Percentiles rank a stretch among this genome's conserved stretches.
phyloP scores from a whole-genome alignment of 2,329 filamentous ascomycete species.

The Daldinia sp. region DNA sequence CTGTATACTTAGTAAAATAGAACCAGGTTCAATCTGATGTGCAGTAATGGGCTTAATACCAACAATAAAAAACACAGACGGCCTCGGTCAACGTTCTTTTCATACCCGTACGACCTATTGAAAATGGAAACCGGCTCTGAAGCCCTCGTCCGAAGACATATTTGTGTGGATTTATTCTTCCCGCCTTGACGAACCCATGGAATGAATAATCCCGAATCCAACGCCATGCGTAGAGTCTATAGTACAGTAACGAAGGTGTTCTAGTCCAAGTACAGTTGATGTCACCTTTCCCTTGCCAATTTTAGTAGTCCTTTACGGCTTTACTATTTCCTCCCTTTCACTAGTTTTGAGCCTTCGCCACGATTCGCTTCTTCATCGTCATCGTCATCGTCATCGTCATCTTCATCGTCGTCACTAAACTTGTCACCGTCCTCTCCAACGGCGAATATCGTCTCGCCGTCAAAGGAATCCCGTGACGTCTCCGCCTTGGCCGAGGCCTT shows the following conservation, averaged over 20 bases:
- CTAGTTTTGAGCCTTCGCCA: conserved; percentile 67
- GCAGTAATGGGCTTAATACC: neutral
- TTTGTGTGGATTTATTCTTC: conserved; percentile 16
- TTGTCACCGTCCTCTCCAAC: conserved; percentile 86
- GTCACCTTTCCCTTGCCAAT: conserved; percentile 12
- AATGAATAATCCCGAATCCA: conserved; percentile 34
- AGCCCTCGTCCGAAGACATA: conserved; percentile 13
- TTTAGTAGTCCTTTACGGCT: conserved; percentile 1
- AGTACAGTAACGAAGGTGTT: conserved; percentile 37
- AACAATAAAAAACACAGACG: conserved; percentile 2
- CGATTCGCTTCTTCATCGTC: conserved; percentile 66
- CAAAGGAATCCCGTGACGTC: conserved; percentile 63
- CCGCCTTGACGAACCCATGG: conserved; percentile 2
- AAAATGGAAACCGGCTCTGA: conserved; percentile 6
- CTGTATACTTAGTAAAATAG: neutral
- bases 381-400: conserved; percentile 80
- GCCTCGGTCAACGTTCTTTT: conserved; percentile 10
- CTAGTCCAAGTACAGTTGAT: conserved; percentile 25
- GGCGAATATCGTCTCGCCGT: conserved; percentile 95
- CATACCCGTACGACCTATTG: conserved; percentile 7
- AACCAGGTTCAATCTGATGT: neutral
- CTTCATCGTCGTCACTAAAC: conserved; percentile 76
- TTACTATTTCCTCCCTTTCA: conserved; percentile 55
- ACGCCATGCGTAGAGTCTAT: conserved; percentile 40
- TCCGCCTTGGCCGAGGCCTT: conserved; percentile 52